These are phyloP conservation scores for Oryza officinalis DNA, from an alignment of 176 grass and related monocot species.

Conservation along the genomic window DNA sequence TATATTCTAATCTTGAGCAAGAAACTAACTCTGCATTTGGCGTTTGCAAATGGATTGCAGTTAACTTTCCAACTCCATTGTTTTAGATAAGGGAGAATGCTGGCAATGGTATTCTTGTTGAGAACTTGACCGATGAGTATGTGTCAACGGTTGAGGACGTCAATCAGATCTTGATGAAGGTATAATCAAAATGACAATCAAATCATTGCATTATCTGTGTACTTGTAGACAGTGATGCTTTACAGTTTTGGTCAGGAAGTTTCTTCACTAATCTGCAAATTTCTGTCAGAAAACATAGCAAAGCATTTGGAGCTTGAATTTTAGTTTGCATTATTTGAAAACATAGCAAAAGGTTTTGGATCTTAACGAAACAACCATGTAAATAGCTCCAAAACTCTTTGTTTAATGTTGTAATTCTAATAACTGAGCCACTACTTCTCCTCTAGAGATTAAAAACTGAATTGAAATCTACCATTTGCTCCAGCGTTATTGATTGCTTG, in stretches of 20 bases:
- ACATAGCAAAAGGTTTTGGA: too few relatives aligned
- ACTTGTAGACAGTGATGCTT: neutral
- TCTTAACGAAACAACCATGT: too few relatives aligned
- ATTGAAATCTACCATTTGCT: constrained; percentile 1
- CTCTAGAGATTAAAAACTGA: neutral
- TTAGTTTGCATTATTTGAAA: neutral
- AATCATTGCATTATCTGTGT: neutral
- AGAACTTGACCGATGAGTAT: constrained; percentile 92
- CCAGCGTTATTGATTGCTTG: neutral
- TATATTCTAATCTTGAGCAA: constrained; percentile 35
- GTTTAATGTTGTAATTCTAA: neutral
- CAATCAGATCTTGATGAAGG: constrained; percentile 93
- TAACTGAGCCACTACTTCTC: neutral
- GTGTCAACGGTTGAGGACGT: constrained; percentile 76
- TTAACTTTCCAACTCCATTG: constrained; percentile 10
- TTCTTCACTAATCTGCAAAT: neutral
- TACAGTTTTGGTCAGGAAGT: neutral
- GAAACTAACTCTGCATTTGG: neutral
- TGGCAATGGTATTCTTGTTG: constrained; percentile 71
- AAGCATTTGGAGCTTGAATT: too few relatives aligned
- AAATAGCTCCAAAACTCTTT: neutral
- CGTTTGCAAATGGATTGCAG: neutral
- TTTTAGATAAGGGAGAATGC: constrained; percentile 77
- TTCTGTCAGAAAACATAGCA: neutral
- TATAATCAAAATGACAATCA: constrained; percentile 26